Percentiles rank a stretch among this genome's conserved stretches.
phyloP scores from a whole-genome alignment of 768 basidiomycete genomes.

The Mycena leptocephala region DNA sequence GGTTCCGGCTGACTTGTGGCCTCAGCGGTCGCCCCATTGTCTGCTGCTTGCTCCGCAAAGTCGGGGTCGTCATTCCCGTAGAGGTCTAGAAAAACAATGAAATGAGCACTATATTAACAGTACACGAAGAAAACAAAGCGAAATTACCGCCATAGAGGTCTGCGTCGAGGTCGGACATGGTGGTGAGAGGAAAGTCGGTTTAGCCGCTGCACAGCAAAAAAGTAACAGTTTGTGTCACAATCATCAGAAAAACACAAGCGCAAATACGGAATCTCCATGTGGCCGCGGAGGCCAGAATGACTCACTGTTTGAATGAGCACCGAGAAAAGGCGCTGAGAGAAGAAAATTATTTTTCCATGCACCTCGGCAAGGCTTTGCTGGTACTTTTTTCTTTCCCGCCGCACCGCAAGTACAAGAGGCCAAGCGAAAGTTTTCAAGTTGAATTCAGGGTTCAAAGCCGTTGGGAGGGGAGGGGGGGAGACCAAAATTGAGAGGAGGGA shows the following conservation, averaged over 20 bases:
- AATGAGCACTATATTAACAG: not conserved
- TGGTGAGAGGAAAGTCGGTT: constrained; percentile 52
- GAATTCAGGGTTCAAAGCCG: too few relatives aligned
- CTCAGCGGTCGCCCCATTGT: constrained; percentile 51
- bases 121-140: not conserved
- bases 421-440: too few relatives aligned
- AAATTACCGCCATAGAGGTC: constrained; percentile 89
- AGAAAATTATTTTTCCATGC: too few relatives aligned
- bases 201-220: constrained; percentile 37
- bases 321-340: too few relatives aligned
- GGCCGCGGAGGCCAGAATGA: too few relatives aligned
- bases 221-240: constrained; percentile 22
- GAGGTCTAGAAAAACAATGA: constrained; percentile 65
- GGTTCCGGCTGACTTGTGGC: constrained; percentile 40
- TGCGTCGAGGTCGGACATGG: constrained; percentile 89
- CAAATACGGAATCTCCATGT: not conserved
- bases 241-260: not conserved
- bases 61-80: constrained; percentile 84
- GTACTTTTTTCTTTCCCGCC: too few relatives aligned
- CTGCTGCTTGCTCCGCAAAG: constrained; percentile 65
- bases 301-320: too few relatives aligned
- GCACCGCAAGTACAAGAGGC: too few relatives aligned
- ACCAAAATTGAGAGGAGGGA: too few relatives aligned
- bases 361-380: too few relatives aligned
- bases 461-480: too few relatives aligned